phyloP scores from a whole-genome alignment of 768 basidiomycete species.

The Agrocybe chaxingu region DNA sequence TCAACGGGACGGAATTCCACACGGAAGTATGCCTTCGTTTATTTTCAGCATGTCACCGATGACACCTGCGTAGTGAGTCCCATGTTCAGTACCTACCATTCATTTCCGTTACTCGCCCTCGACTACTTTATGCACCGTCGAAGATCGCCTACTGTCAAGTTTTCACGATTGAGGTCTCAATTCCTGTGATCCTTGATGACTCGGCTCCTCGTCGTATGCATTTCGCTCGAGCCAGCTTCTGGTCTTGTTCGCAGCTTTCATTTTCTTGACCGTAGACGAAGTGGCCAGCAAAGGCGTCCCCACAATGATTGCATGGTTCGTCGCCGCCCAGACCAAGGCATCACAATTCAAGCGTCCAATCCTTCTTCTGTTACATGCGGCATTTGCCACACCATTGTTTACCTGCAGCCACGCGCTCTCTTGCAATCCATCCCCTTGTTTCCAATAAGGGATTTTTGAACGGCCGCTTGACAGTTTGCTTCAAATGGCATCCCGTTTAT shows the following conservation, averaged over 20 bases:
- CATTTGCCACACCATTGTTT: no score
- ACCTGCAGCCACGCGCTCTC: no score
- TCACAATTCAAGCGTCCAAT: slow-evolving; percentile 3
- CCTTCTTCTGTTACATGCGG: no score
- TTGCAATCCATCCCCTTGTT: no score
- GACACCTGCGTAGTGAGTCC: slow-evolving; percentile 27
- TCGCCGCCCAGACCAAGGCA: slow-evolving; percentile 31
- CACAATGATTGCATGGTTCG: slow-evolving; percentile 32
- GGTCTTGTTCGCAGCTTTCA: slow-evolving; percentile 14
- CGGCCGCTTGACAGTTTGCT: no score
- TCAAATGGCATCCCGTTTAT: no score
- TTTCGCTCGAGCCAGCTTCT: background rate
- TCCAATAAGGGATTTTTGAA: no score
- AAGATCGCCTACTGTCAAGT: slow-evolving; percentile 28
- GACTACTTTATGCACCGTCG: slow-evolving; percentile 25
- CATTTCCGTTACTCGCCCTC: slow-evolving; percentile 32
- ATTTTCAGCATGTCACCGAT: background rate
- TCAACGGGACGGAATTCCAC: slow-evolving; percentile 21
- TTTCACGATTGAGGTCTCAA: slow-evolving; percentile 26
- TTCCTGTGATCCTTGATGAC: slow-evolving; percentile 15
- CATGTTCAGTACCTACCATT: slow-evolving; percentile 39
- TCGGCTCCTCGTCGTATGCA: background rate
- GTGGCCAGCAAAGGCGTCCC: slow-evolving; percentile 34
- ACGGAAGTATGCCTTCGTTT: slow-evolving; percentile 11
- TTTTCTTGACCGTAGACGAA: slow-evolving; percentile 27